Evolutionary conservation across 116 monocot species (phyloP), one percentile per base, ranked within the genome.

Genomic region (Phalaenopsis hybrid): DNA sequence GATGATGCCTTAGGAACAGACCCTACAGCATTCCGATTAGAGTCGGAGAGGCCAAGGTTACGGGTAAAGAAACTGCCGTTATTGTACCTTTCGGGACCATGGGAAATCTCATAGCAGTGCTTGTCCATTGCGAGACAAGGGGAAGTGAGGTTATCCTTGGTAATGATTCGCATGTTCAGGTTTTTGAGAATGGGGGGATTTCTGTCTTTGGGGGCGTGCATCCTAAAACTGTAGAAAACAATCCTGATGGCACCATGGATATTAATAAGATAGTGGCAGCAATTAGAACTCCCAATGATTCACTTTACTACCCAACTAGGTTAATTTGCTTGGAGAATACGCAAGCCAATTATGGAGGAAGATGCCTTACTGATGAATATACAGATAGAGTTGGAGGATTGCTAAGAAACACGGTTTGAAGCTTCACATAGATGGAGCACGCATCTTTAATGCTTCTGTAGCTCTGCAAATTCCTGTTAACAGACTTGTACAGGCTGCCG

Each of bases 261-360:
- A 81, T 90, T 5, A 82, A 83, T 44, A 23, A 74, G 65, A 93
- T 90, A 34, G 89, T 84, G 55, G 89, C 75, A 8, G 93, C 93
- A 43, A 92, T 98, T 43, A 85, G 98, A 45, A 73, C 83, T 18
- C 85, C 90, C 8, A 77, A 76, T 4, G 92, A 73, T 37, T 86
- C 79, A 0, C 77, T 90, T 28, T 89, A 87, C 81, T 93, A 87
- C 74, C 93, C 93, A 15, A 90, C 90, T 6, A 72, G 89, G 81
- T 79, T 98, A 59, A 95, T 98, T 57, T 94, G 95, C 85, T 82
- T 98, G 86, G 98, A 98, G 86, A 95, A 98, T 72, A 98, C 95
- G 8, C 98, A 98, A 73, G 93, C 91, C 46, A 97, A 94, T 73
- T 93, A 81, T 82, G 95, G 97, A 31, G 97, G 97, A 37, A 90